A percentile compares a stretch with the other conserved stretches of the same genome.
Conservation (phyloP, 169 alveolate genomes). For the Cryptosporidium tyzzeri region DNA sequence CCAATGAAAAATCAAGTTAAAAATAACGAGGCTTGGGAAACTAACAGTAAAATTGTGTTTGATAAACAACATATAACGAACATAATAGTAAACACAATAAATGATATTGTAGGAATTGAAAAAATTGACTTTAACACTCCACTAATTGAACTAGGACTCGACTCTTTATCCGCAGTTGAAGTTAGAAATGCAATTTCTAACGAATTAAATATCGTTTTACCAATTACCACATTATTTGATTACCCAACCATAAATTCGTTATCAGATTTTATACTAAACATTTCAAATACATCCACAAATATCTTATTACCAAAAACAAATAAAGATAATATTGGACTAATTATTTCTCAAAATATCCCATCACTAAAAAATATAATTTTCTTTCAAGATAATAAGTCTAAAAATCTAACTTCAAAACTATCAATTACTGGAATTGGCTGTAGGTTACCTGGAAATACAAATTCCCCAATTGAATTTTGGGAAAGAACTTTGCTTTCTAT, state of each 20-base stretch:
- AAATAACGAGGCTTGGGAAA: not conserved
- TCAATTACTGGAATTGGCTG: constrained; percentile 69
- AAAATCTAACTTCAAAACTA: not conserved
- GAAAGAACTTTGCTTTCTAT: constrained; percentile 15
- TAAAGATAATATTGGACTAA: constrained; percentile 4
- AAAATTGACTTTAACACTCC: constrained; percentile 16
- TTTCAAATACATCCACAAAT: not conserved
- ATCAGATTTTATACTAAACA: constrained; percentile 14
- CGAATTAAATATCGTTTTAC: not conserved
- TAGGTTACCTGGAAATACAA: constrained; percentile 44
- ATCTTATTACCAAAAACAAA: not conserved
- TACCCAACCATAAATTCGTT: constrained; percentile 44
- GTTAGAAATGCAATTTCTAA: constrained; percentile 46
- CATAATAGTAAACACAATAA: constrained; percentile 16
- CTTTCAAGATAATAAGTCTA: not conserved
- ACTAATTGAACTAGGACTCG: constrained; percentile 31
- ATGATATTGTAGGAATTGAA: constrained; percentile 41
- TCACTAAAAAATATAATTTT: constrained; percentile 27
- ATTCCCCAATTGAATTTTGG: constrained; percentile 55
- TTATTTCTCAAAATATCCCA: constrained; percentile 25
- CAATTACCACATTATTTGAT: constrained; percentile 56
- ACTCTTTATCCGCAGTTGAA: constrained; percentile 71
- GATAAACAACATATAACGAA: constrained; percentile 4
- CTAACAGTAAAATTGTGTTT: not conserved
- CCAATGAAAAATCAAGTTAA: not conserved